Conservation (phyloP, 140 eudicot species). For the Cichorium intybus region DNA sequence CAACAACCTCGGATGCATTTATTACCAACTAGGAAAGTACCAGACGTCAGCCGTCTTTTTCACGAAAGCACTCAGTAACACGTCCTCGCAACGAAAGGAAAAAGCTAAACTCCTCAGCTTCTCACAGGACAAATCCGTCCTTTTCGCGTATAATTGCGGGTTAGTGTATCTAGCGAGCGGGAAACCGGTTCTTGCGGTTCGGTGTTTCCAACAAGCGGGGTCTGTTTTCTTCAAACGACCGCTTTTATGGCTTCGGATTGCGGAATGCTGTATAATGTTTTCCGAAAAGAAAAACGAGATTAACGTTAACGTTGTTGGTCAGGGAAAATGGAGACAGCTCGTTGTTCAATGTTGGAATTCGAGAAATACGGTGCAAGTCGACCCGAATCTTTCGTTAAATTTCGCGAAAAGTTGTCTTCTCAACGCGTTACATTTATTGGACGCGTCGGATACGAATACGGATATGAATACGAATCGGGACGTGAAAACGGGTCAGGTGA, state of each 20-base stretch:
- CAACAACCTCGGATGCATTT: constrained; percentile 94
- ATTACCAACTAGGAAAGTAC: constrained; percentile 66
- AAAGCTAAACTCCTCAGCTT: constrained; percentile 48
- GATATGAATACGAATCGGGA: constrained; percentile 24
- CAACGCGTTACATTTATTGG: constrained; percentile 60
- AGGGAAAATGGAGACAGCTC: constrained; percentile 89
- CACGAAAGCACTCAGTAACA: constrained; percentile 56
- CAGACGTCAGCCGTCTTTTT: constrained; percentile 64
- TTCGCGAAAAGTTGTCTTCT: constrained; percentile 72
- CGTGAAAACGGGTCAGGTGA: constrained; percentile 40
- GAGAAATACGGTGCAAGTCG: constrained; percentile 31
- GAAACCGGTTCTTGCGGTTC: constrained; percentile 73
- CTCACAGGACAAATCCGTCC: constrained; percentile 73
- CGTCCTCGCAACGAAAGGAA: constrained; percentile 57
- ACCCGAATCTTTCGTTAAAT: constrained; percentile 51
- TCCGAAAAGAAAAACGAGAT: constrained; percentile 56
- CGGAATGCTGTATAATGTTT: constrained; percentile 83
- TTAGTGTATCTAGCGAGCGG: constrained; percentile 70
- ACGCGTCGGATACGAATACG: constrained; percentile 31
- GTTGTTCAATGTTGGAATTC: constrained; percentile 40
- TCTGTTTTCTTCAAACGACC: constrained; percentile 62
- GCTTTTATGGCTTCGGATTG: constrained; percentile 82
- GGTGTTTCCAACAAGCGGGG: constrained; percentile 67
- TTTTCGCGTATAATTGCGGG: constrained; percentile 74
- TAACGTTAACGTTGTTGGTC: constrained; percentile 55